Evolutionary conservation across 2,329 filamentous ascomycete genomes (phyloP), one percentile per base, ranked within the genome.

Genomic region (Fusarium sarcochroum): DNA sequence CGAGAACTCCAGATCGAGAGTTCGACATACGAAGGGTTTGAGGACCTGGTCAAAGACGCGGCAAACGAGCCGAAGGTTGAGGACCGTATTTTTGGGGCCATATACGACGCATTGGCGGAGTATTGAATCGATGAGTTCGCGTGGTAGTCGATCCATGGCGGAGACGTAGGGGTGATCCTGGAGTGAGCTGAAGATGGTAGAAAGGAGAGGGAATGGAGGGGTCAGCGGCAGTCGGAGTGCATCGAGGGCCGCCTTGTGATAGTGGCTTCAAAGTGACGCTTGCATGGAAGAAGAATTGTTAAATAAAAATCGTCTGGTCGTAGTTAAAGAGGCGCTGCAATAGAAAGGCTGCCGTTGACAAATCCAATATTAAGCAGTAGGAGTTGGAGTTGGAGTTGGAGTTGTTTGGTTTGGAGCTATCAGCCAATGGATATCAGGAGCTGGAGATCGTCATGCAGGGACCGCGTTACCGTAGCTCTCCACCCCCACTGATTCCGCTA

Each of bases 1-100:
- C 14, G 82, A 82, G 71, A 83, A 86, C 48, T 86, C 85, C 18
- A 87, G 73, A 52, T 82, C 82, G 14, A 87, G 75, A 2, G 84
- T 86, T 30, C 79, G 79, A 63, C 84, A 83, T 25, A 78, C 79
- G 53, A 78, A 80, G 0, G 82, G 82, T 64, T 81, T 83, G 37
- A 87, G 76, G 34, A 82, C 75, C 23, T 78, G 74, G 69, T 87
- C 79, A 63, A 87, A 87, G 15, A 80, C 74, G 44, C 80, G 81
- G 72, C 84, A 86, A 30, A 86, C 84, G 20, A 83, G 79, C 14
- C 85, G 83, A 35, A 86, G 76, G 18, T 72, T 67, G 5, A 86
- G 76, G 15, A 85, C 74, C 1, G 68, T 58, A 47, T 85, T 85
- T 76, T 86, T 85, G 57, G 81, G 75, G 11, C 77, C 77, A 30